phyloP scores from a whole-genome alignment of 2,329 filamentous ascomycete genomes.

The Ophiocordyceps sinensis region DNA sequence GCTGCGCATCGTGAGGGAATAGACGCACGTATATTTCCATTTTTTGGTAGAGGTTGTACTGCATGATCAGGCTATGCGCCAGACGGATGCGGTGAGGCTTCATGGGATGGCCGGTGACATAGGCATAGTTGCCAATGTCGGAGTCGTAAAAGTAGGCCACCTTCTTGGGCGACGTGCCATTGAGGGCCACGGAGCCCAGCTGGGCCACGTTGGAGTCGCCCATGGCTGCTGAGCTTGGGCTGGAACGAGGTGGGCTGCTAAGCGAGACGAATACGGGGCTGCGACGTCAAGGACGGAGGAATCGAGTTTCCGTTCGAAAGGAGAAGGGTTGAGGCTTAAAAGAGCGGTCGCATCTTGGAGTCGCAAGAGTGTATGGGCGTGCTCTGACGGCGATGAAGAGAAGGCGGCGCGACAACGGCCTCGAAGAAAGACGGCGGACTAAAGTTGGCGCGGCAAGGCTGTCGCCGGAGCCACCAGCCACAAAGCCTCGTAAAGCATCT shows the following conservation, averaged over 20 bases:
- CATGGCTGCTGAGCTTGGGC: constrained; percentile 13
- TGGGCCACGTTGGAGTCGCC: constrained; percentile 21
- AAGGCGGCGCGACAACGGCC: constrained; percentile 6
- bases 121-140: constrained; percentile 96
- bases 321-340: neutral
- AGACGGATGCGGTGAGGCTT: constrained; percentile 93
- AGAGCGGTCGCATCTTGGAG: neutral
- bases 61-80: constrained; percentile 90
- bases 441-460: constrained; percentile 14
- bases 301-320: neutral
- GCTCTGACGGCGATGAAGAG: constrained; percentile 3
- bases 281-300: neutral
- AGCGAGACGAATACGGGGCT: neutral
- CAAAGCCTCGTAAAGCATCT: neutral
- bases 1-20: neutral
- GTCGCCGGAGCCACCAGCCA: neutral
- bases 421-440: constrained; percentile 10
- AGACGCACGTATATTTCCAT: constrained; percentile 86
- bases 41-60: constrained; percentile 88
- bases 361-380: neutral
- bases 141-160: constrained; percentile 98
- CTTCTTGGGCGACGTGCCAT: constrained; percentile 48
- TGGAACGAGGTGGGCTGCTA: neutral
- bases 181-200: constrained; percentile 31
- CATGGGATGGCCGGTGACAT: constrained; percentile 95